A percentile compares a stretch with the other conserved stretches of the same genome.
Conservation (phyloP, 2,329 filamentous ascomycete species). For the Fusarium bactridioides region DNA sequence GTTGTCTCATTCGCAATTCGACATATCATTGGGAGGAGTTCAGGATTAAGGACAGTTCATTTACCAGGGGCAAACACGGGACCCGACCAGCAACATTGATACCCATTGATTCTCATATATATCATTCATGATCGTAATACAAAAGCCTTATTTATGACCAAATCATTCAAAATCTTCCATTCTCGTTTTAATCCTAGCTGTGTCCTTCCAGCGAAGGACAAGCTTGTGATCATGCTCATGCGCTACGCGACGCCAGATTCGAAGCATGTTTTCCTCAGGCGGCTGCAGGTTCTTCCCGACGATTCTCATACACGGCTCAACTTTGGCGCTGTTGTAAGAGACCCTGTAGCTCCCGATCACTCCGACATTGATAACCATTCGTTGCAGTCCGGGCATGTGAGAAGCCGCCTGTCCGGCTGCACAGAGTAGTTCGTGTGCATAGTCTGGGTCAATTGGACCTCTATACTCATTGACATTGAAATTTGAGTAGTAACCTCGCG, state of each 20-base stretch:
- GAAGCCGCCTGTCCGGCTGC: not conserved
- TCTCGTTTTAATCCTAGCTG: not conserved
- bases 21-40: slow-evolving; percentile 20
- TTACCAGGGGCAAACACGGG: not conserved
- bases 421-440: not conserved
- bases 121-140: not conserved
- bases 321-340: not conserved
- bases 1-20: not conserved
- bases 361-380: not conserved
- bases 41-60: not conserved
- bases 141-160: not conserved
- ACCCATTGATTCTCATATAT: slow-evolving; percentile 11
- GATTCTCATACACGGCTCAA: slow-evolving; percentile 1
- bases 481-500: not conserved
- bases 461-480: slow-evolving; percentile 6
- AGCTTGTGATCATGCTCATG: not conserved
- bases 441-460: slow-evolving; percentile 5
- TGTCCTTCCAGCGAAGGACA: slow-evolving; percentile 1
- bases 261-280: not conserved
- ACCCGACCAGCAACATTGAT: slow-evolving; percentile 21
- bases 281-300: not conserved
- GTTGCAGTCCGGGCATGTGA: not conserved
- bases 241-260: slow-evolving; percentile 4
- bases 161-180: not conserved
- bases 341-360: not conserved